These are phyloP conservation scores for Kernera saxatilis DNA, from an alignment of 345 rosid species.

Conservation along the genomic window DNA sequence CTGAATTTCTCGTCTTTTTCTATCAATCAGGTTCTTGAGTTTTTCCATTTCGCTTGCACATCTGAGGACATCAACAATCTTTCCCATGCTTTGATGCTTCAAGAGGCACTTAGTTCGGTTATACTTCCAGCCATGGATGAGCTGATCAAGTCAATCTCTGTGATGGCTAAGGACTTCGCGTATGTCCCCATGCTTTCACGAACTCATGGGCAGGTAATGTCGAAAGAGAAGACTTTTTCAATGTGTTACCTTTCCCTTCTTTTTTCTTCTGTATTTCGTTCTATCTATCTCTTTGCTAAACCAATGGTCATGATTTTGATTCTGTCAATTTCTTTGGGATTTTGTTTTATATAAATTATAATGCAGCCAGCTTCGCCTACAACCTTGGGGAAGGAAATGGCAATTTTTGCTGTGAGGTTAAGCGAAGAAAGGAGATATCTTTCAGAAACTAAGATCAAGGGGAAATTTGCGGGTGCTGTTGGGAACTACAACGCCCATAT, in stretches of 20 bases:
- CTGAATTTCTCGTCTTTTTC: not conserved
- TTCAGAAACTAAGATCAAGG: slow-evolving; percentile 69
- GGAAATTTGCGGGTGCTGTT: slow-evolving; percentile 96
- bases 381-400: slow-evolving; percentile 93
- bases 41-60: slow-evolving; percentile 94
- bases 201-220: slow-evolving; percentile 92
- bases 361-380: slow-evolving; percentile 94
- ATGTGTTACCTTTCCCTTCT: not conserved
- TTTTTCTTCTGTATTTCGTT: not conserved
- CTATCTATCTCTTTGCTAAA: not conserved
- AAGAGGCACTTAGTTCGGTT: slow-evolving; percentile 54
- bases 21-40: slow-evolving; percentile 68
- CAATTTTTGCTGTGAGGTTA: slow-evolving; percentile 82
- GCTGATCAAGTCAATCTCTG: slow-evolving; percentile 50
- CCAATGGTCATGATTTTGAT: not conserved
- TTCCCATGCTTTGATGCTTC: slow-evolving; percentile 87
- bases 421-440: slow-evolving; percentile 68
- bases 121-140: slow-evolving; percentile 72
- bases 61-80: slow-evolving; percentile 97
- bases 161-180: slow-evolving; percentile 65
- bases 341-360: not conserved
- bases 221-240: not conserved
- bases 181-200: slow-evolving; percentile 85
- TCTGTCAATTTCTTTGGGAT: not conserved
- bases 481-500: slow-evolving; percentile 97